These are phyloP conservation scores for Cupressus sempervirens DNA, from an alignment of 75 land plant species.

Conservation along the genomic window DNA sequence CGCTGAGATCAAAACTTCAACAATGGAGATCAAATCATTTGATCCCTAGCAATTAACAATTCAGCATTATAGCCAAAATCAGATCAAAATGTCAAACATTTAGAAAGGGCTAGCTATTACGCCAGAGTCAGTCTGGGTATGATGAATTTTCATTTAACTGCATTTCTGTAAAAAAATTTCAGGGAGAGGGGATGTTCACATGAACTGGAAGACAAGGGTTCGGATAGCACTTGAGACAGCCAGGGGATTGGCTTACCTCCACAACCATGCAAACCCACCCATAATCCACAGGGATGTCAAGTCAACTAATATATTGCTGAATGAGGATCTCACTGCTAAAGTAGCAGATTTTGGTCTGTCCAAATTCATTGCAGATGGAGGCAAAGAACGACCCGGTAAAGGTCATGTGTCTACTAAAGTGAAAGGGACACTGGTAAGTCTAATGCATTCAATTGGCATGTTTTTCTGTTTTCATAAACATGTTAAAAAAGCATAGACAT, in stretches of 20 bases:
- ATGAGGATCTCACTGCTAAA: slow-evolving; percentile 26
- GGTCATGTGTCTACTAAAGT: slow-evolving; percentile 20
- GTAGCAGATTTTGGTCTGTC: slow-evolving; percentile 33
- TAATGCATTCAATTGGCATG: neutral
- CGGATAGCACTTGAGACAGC: slow-evolving; percentile 28
- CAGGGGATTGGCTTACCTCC: slow-evolving; percentile 27
- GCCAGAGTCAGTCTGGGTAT: neutral
- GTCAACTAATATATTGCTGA: slow-evolving; percentile 28
- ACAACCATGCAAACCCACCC: slow-evolving; percentile 27
- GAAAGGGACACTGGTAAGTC: slow-evolving; percentile 29
- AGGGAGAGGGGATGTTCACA: neutral
- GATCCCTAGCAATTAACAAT: too few relatives aligned
- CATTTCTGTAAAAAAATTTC: too few relatives aligned
- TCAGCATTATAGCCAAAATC: too few relatives aligned
- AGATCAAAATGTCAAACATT: too few relatives aligned
- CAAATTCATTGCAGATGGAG: slow-evolving; percentile 18
- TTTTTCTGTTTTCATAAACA: too few relatives aligned
- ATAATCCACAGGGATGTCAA: slow-evolving; percentile 37
- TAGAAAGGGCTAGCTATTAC: neutral
- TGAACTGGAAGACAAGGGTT: slow-evolving; percentile 27
- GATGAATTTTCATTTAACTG: neutral
- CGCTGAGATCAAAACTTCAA: neutral
- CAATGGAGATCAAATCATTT: too few relatives aligned
- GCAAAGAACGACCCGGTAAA: neutral
- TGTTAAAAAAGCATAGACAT: too few relatives aligned